Evolutionary conservation across 768 basidiomycete species (phyloP), one percentile per base, ranked within the genome.

Genomic region (Tulasnella sp.): DNA sequence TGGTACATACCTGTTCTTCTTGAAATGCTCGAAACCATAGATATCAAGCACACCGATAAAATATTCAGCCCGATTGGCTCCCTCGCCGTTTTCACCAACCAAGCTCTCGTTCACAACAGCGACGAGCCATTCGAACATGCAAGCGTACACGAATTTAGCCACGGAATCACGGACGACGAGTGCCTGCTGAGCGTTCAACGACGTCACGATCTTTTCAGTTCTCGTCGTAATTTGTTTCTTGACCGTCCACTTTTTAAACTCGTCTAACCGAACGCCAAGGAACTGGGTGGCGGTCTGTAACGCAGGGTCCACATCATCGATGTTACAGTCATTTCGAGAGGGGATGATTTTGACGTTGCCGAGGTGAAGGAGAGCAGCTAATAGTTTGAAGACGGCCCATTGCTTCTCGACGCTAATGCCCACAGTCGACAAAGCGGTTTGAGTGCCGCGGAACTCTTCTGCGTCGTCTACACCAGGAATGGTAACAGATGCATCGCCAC

Each of bases 21-120:
- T 93, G 85, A 97, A 97, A 82, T 97, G 96, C 83, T 97, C 96
- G 79, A 96, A 96, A 45, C 95, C 96, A 82, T 97, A 97, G 80
- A 97, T 97, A 88, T 98, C 97, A 82, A 99, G 85, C 19, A 99
- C 97, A 80, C 97, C 97, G 79, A 99, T 99, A 83, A 99, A 99
- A 91, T 96, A 98, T 83, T 97, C 95, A 31, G 96, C 96, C 69
- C 90, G 88, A 78, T 90, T 90, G 5, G 92, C 94, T 36, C 93
- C 94, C 82, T 94, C 93, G 0, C 96, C 96, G 75, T 91, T 91
- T 81, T 97, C 96, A n/a, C 96, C 96, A 1, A 94, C 91, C 84
- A 99, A 86, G 83, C 93, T 94, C 84, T 99, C 97, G 83, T 99
- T 99, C 81, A 98, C 93, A 76, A 98, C 93, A 17, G 94, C 91